Evolutionary conservation across 441 rosid species (phyloP).

Genomic region (Croton laevigatus): DNA sequence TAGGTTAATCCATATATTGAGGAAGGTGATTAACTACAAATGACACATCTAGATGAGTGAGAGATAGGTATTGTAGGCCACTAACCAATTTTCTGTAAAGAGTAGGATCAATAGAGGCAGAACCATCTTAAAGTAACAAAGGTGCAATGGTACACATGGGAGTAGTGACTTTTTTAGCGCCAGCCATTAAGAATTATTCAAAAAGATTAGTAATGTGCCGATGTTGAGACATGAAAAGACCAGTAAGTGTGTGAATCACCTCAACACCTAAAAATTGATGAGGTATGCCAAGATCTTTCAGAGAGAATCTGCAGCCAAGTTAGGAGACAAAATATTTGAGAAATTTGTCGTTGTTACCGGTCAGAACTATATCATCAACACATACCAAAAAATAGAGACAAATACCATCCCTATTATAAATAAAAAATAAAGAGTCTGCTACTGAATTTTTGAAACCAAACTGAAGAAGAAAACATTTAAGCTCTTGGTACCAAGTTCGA

Average conservation of each 20-base stretch:
- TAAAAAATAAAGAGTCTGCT: too few species aligned
- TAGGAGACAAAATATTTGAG: background rate
- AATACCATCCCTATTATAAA: background rate
- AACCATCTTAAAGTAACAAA: background rate
- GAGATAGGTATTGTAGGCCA: background rate
- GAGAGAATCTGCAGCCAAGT: background rate
- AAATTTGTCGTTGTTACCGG: constrained; percentile 1
- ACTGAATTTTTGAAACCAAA: too few species aligned
- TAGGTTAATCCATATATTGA: background rate
- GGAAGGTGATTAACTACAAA: background rate
- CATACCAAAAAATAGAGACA: constrained; percentile 8
- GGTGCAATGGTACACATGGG: background rate
- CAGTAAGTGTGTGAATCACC: background rate
- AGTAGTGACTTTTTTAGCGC: background rate
- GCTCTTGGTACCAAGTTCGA: too few species aligned
- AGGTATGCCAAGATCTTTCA: background rate
- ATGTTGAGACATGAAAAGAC: background rate
- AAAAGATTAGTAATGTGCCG: background rate
- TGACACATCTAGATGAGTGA: background rate
- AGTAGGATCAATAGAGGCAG: background rate
- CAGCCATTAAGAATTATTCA: background rate
- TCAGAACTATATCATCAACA: background rate
- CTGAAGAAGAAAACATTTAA: too few species aligned
- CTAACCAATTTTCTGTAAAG: background rate
- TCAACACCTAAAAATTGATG: constrained; percentile 3